Evolutionary conservation across 495 filamentous ascomycete species (phyloP).

Genomic region (Aspergillus bridgeri): DNA sequence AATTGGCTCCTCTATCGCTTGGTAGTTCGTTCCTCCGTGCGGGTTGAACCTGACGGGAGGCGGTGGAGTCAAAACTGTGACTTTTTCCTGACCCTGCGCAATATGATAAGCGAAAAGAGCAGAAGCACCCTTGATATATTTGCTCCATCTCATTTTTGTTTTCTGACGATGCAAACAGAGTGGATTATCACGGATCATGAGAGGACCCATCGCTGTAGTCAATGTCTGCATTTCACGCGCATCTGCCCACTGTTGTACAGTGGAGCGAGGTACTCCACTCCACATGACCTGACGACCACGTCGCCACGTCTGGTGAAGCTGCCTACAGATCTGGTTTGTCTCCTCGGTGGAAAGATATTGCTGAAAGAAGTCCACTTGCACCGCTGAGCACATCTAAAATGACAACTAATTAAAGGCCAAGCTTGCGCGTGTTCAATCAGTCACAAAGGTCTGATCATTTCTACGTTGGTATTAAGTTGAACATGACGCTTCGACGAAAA

Average conservation of each 20-base stretch:
- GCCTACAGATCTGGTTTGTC: conserved; percentile 11
- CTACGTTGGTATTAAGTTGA: too few relatives aligned
- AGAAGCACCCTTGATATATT: conserved; percentile 16
- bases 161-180: conserved; percentile 9
- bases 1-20: conserved; percentile 16
- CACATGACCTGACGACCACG: conserved; percentile 14
- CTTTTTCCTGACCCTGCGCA: conserved; percentile 9
- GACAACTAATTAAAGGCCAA: too few relatives aligned
- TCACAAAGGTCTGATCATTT: too few relatives aligned
- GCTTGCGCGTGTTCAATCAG: too few relatives aligned
- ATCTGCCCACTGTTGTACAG: conserved; percentile 15
- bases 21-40: conserved; percentile 14
- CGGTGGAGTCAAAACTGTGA: conserved; percentile 11
- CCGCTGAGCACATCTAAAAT: conserved; percentile 9
- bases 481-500: too few relatives aligned
- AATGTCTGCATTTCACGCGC: conserved; percentile 13
- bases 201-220: conserved; percentile 16
- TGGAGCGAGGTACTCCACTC: conserved; percentile 13
- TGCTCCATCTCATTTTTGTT: conserved; percentile 12
- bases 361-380: conserved; percentile 5
- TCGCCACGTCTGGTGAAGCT: conserved; percentile 11
- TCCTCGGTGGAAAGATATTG: conserved; percentile 11
- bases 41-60: conserved; percentile 14
- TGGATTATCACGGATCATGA: conserved; percentile 14
- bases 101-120: conserved; percentile 18